Conservation (phyloP, 768 basidiomycete species). For the Xerocomus spinulosus region DNA sequence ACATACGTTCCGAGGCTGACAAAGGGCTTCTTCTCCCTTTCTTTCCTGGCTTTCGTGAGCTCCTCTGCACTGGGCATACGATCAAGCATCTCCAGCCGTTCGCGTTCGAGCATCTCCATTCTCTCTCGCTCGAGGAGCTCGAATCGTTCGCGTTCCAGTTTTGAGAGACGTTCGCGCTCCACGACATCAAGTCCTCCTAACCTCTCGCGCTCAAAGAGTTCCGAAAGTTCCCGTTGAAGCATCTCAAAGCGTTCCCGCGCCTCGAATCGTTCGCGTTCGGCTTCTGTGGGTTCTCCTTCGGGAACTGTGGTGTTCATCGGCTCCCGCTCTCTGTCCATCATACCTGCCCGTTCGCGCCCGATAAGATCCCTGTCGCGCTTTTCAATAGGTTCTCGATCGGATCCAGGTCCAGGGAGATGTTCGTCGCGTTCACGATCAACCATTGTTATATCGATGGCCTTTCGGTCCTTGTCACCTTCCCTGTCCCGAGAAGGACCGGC, state of each 20-base stretch:
- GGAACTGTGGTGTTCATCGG: constrained; percentile 9
- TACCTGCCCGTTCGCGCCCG: constrained; percentile 18
- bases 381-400: constrained; percentile 21
- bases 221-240: constrained; percentile 31
- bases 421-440: constrained; percentile 22
- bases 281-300: constrained; percentile 21
- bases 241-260: constrained; percentile 26
- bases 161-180: constrained; percentile 28
- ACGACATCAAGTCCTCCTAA: constrained; percentile 23
- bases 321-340: constrained; percentile 18
- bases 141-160: constrained; percentile 28
- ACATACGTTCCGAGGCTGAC: constrained; percentile 28
- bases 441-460: constrained; percentile 10
- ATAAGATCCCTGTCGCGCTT: constrained; percentile 27
- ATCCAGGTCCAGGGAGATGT: constrained; percentile 14
- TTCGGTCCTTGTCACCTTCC: constrained; percentile 24
- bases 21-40: constrained; percentile 27
- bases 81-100: constrained; percentile 29
- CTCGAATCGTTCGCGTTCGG: constrained; percentile 26
- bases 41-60: constrained; percentile 28
- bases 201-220: constrained; percentile 30
- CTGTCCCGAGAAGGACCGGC: constrained; percentile 17
- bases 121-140: constrained; percentile 30
- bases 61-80: constrained; percentile 33
- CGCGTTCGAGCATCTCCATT: constrained; percentile 28